Evolutionary conservation across 1,284 basidiomycete genomes (phyloP).

Genomic region (Termitomyces sp.): DNA sequence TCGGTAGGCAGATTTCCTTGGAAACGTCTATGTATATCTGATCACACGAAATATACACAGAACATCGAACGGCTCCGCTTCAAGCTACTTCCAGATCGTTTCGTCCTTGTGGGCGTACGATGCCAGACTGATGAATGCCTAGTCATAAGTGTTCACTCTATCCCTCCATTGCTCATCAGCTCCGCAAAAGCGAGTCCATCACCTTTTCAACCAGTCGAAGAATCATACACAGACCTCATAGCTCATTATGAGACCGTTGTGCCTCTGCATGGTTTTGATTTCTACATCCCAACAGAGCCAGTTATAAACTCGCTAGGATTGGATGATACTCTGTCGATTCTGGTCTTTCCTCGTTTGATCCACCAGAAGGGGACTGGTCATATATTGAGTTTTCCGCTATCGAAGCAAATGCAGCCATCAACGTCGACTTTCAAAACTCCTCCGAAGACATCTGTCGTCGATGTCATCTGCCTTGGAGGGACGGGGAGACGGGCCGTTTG

Average conservation of each 20-base stretch:
- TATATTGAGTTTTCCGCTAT: constrained; percentile 8
- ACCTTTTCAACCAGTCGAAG: background rate
- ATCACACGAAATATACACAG: constrained; percentile 9
- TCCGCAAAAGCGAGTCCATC: background rate
- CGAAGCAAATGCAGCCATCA: background rate
- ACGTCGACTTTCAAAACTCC: constrained; percentile 22
- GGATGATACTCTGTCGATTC: constrained; percentile 7
- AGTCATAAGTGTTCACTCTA: constrained; percentile 14
- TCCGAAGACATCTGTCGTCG: constrained; percentile 33
- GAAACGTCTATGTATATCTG: background rate
- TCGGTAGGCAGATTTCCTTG: constrained; percentile 23
- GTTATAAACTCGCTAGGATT: background rate
- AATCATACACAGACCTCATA: background rate
- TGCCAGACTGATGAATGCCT: constrained; percentile 9
- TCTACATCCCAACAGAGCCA: constrained; percentile 8
- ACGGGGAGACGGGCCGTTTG: constrained; percentile 46
- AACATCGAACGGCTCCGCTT: constrained; percentile 20
- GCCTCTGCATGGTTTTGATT: constrained; percentile 12
- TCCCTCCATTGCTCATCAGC: constrained; percentile 5
- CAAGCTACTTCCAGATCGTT: constrained; percentile 14
- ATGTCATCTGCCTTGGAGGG: constrained; percentile 42
- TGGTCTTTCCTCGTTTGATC: constrained; percentile 10
- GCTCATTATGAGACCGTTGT: constrained; percentile 5
- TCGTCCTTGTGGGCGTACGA: constrained; percentile 18
- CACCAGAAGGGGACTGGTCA: constrained; percentile 10